Base-by-base conservation (phyloP, 2,329 filamentous ascomycete species). In the Domatiomyces catenatus region DNA sequence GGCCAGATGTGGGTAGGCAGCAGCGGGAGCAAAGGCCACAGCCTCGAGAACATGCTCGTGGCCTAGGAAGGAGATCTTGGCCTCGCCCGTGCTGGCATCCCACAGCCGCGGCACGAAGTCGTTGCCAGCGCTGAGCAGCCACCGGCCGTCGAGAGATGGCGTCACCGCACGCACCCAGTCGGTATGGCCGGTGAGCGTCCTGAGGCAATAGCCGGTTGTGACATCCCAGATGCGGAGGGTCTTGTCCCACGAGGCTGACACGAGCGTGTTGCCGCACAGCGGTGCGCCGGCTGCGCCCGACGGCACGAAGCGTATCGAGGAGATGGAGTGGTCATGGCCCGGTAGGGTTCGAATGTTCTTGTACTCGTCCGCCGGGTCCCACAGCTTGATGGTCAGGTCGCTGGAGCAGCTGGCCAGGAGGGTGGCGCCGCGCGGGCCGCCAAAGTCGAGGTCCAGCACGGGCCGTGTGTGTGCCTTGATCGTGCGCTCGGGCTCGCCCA, bases 81-180 rank as follows among this genome's bases (percentile, higher is more conserved):
- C 75, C 64, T 95, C 87, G 39, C 80, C 74, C 4, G 79, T 75
- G 15, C 80, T 82, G 12, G 88, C 77, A 64, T 95, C 88, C 89
- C 89, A 95, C 50, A 94, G 70, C 19, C 86, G 78, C 22, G 83
- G 80, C 2, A 86, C 86, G 65, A 83, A 81, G 60, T 95, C 89
- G 59, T 88, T 82, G 28, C 87, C 86, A 3, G 83, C 83, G 1
- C 87, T 93, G 42, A 95, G 66, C 1, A 95, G 76, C 69, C 79
- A 94, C 52, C 83, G 78, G 24, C 89, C 89, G 61, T 95, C 89
- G 43, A 81, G 74, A 1, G 86, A 92, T 0, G 88, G 86, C 17
- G 76, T 78, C 7, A 95, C 84, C 58, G 90, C 86, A 52, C 89
- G 81, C n/a, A 96, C 86, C 89, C 90, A 95, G 59, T 85, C 88